Evolutionary conservation across 345 rosid genomes (phyloP), one percentile per base, ranked within the genome.

Genomic region (Sisymbrium irio): DNA sequence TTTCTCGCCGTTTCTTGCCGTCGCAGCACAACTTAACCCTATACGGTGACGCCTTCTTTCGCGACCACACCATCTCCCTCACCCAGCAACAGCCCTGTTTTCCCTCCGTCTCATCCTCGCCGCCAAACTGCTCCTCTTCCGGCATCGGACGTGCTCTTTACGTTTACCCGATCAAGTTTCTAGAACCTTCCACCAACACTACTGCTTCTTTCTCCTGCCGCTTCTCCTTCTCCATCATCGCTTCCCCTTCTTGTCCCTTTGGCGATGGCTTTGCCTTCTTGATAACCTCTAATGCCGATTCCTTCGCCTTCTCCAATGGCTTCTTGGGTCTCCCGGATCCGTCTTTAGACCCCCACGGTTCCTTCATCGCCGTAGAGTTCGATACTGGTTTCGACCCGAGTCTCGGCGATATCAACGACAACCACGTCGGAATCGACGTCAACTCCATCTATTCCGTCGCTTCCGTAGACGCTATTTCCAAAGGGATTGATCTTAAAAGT

Each of bases 221-320:
- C 19, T 92, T 92, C 88, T 74, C 93, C 41, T 92, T 92, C 83
- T 73, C 84, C 70, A 86, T 89, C 47, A 75, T 73, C 58, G 76
- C 78, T 3, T 82, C 89, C 28, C 84, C 90, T 11, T 12, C 69
- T 19, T 88, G 97, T 57, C 80, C 92, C 50, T 87, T 79, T 9
- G 97, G 96, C 14, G 97, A 92, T 4, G 96, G 96, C 28, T 59
- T 92, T 18, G 88, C 86, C 2, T 89, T 89, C 92, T 88, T 92
- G 83, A 84, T 92, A 77, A 83, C 96, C 19, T 86, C 97, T 14
- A 80, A 76, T 37, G 81, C 89, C 3, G 85, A 89, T 40, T 92
- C 97, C 20, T 88, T 88, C 66, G 76, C 77, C 74, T 83, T 79
- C 69, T 82, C 83, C 12, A 75, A 79, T 18, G 97, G 96, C 17